Conservation (phyloP, 495 filamentous ascomycete species). For the Hyaloscypha hepaticicola region DNA sequence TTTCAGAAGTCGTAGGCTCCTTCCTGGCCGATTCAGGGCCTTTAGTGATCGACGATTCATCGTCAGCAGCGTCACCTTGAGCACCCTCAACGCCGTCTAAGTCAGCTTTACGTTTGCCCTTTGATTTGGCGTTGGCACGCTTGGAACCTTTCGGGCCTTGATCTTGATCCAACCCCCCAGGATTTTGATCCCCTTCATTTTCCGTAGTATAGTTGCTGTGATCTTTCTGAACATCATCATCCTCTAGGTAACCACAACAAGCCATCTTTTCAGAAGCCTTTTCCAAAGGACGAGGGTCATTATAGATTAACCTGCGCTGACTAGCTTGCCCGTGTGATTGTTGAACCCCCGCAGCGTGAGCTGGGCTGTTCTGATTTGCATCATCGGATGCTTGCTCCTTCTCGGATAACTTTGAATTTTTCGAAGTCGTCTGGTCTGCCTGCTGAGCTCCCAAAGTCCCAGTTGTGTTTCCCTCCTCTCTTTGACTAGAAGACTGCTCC, state of each 20-base stretch:
- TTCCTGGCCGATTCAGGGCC: background rate
- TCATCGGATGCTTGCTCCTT: background rate
- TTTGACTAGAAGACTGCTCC: background rate
- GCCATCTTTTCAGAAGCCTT: too few species aligned
- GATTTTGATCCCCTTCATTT: too few species aligned
- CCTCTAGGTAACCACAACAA: too few species aligned
- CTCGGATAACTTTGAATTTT: background rate
- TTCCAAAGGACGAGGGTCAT: too few species aligned
- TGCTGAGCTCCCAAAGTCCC: too few species aligned
- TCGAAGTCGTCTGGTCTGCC: too few species aligned
- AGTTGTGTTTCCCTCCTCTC: too few species aligned
- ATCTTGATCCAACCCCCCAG: background rate
- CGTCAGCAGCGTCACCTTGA: background rate
- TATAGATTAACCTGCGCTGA: too few species aligned
- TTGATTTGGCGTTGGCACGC: background rate
- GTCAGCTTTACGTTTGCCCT: background rate
- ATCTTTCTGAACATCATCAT: too few species aligned
- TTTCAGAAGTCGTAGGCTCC: background rate
- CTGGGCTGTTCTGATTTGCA: background rate
- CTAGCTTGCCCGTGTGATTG: background rate
- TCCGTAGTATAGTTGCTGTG: too few species aligned
- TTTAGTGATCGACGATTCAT: background rate
- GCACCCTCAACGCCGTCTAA: background rate
- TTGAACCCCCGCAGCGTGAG: background rate
- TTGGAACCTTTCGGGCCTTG: background rate